phyloP scores from a whole-genome alignment of 306 rosid genomes.

The Pyrus bretschneideri region DNA sequence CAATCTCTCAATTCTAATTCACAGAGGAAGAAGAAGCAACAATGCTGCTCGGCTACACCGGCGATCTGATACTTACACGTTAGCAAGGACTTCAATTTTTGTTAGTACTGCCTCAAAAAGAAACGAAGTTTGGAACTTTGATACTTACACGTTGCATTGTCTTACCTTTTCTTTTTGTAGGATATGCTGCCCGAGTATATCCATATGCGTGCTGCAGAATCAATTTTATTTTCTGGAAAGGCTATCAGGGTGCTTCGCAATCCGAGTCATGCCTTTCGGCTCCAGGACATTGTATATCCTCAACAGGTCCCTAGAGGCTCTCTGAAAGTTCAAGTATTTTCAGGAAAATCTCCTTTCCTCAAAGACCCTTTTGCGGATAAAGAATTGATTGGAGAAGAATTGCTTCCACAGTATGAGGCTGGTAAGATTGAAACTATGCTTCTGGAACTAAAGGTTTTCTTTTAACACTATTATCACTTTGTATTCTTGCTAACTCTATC shows the following conservation, averaged over 20 bases:
- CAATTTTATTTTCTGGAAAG: constrained; percentile 91
- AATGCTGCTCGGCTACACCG: constrained; percentile 90
- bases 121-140: not conserved
- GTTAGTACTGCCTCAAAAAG: not conserved
- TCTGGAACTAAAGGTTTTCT: constrained; percentile 65
- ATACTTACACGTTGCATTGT: not conserved
- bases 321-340: constrained; percentile 59
- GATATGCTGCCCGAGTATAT: constrained; percentile 95
- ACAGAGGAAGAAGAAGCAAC: not conserved
- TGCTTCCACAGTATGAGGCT: constrained; percentile 91
- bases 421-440: constrained; percentile 96
- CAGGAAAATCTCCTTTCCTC: constrained; percentile 53
- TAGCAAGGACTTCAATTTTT: not conserved
- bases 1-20: not conserved
- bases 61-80: constrained; percentile 83
- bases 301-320: constrained; percentile 61
- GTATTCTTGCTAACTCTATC: not conserved
- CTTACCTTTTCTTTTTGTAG: constrained; percentile 30
- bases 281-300: constrained; percentile 43
- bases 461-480: not conserved
- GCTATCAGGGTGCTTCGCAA: constrained; percentile 88
- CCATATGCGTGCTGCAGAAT: constrained; percentile 86
- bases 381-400: constrained; percentile 61
- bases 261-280: constrained; percentile 72
- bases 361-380: constrained; percentile 48